Conservation (phyloP, 2,329 filamentous ascomycete species). For the Uncinocarpus reesii region DNA sequence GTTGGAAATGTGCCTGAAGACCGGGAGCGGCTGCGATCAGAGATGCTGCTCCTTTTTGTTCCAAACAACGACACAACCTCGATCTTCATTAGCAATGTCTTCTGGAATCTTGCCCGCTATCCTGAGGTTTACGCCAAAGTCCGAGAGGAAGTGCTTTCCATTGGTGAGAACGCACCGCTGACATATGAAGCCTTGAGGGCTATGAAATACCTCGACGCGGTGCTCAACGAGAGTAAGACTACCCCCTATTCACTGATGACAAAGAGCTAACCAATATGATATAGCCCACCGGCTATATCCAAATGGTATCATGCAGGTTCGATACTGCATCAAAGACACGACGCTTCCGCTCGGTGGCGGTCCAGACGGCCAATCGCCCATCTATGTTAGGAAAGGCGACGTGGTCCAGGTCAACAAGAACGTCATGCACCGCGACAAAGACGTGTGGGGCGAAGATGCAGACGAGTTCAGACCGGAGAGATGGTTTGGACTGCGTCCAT, state of each 20-base stretch:
- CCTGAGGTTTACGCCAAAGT: slow-evolving; percentile 9
- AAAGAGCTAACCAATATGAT: background rate
- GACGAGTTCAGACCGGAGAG: slow-evolving; percentile 21
- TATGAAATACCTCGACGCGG: slow-evolving; percentile 11
- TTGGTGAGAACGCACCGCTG: background rate
- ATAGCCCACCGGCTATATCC: slow-evolving; percentile 15
- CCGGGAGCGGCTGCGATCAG: slow-evolving; percentile 6
- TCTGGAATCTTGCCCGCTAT: slow-evolving; percentile 12
- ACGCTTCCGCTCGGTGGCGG: slow-evolving; percentile 21
- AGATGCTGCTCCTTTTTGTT: slow-evolving; percentile 12
- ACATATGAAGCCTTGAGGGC: background rate
- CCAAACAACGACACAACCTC: slow-evolving; percentile 18
- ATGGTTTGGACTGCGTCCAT: slow-evolving; percentile 11
- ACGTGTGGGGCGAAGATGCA: slow-evolving; percentile 30
- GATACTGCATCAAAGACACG: slow-evolving; percentile 18
- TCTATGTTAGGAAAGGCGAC: slow-evolving; percentile 25
- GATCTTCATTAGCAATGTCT: slow-evolving; percentile 15
- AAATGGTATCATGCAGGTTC: slow-evolving; percentile 10
- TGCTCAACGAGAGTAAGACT: slow-evolving; percentile 16
- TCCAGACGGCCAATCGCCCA: slow-evolving; percentile 18
- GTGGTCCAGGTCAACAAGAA: slow-evolving; percentile 26
- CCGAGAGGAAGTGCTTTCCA: background rate
- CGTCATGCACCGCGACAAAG: slow-evolving; percentile 30
- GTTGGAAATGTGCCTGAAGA: background rate
- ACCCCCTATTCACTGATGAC: too few relatives aligned